These are phyloP conservation scores for Ambrosia artemisiifolia DNA, from an alignment of 129 eudicot species.

Conservation along the genomic window DNA sequence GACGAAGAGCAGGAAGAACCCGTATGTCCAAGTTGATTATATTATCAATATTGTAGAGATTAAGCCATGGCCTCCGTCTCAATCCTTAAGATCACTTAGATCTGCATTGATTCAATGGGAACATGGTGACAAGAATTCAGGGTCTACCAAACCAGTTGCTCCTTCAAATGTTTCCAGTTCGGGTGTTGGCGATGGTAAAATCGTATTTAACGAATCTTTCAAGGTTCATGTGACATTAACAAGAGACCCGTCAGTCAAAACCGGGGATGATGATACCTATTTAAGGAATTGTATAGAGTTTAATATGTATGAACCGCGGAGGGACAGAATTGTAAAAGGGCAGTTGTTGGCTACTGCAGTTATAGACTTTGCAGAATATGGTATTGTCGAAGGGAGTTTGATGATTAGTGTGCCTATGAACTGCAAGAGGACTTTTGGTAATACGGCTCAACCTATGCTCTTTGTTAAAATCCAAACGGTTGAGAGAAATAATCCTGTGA, in stretches of 20 bases:
- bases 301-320: constrained; percentile 69
- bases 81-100: constrained; percentile 61
- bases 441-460: constrained; percentile 66
- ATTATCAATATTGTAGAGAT: constrained; percentile 63
- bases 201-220: constrained; percentile 72
- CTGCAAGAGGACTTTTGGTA: constrained; percentile 71
- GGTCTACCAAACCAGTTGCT: constrained; percentile 61
- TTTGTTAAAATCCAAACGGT: constrained; percentile 47
- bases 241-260: constrained; percentile 47
- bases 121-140: constrained; percentile 59
- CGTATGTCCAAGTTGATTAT: constrained; percentile 57
- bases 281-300: constrained; percentile 67
- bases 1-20: constrained; percentile 46
- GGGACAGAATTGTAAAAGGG: constrained; percentile 71
- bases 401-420: constrained; percentile 59
- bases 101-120: constrained; percentile 76
- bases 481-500: constrained; percentile 40
- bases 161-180: constrained; percentile 58
- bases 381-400: constrained; percentile 50
- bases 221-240: constrained; percentile 50
- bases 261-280: constrained; percentile 49
- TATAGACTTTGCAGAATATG: constrained; percentile 80
- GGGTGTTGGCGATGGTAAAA: constrained; percentile 64
- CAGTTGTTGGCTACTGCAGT: constrained; percentile 69
- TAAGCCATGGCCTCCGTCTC: constrained; percentile 97